phyloP scores from a whole-genome alignment of 2,329 filamentous ascomycete species.

The Lachnellula arida region DNA sequence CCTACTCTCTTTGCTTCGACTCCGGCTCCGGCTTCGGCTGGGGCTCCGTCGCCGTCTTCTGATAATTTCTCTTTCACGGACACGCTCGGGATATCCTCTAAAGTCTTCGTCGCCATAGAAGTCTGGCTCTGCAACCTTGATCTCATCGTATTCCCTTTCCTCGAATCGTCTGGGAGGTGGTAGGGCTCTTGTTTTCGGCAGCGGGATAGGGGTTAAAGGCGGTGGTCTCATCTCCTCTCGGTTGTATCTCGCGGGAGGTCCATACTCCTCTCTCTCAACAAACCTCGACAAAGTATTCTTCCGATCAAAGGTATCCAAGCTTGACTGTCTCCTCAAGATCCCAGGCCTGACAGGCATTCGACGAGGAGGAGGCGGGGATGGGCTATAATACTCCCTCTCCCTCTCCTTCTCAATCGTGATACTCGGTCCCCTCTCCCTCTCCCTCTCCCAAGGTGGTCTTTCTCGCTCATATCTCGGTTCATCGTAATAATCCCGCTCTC shows the following conservation, averaged over 20 bases:
- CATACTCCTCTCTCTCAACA: slow-evolving; percentile 55
- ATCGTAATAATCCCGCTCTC: slow-evolving; percentile 39
- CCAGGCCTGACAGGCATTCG: slow-evolving; percentile 52
- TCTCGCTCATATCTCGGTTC: slow-evolving; percentile 49
- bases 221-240: slow-evolving; percentile 40
- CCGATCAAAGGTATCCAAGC: slow-evolving; percentile 84
- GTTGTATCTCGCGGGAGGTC: slow-evolving; percentile 45
- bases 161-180: slow-evolving; percentile 54
- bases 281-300: slow-evolving; percentile 51
- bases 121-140: slow-evolving; percentile 62
- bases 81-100: slow-evolving; percentile 53
- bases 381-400: slow-evolving; percentile 23
- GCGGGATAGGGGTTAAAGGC: slow-evolving; percentile 54
- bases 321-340: slow-evolving; percentile 77
- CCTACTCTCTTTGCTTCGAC: slow-evolving; percentile 32
- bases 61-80: slow-evolving; percentile 59
- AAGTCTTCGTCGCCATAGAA: slow-evolving; percentile 69
- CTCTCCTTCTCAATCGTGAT: slow-evolving; percentile 28
- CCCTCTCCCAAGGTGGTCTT: slow-evolving; percentile 32
- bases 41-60: slow-evolving; percentile 43
- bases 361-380: slow-evolving; percentile 21
- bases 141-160: slow-evolving; percentile 59
- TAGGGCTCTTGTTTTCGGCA: slow-evolving; percentile 59
- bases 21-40: slow-evolving; percentile 42
- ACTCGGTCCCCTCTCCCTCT: slow-evolving; percentile 26